Base-by-base conservation (phyloP, 2,329 filamentous ascomycete species). In the Davidsoniella virescens region DNA sequence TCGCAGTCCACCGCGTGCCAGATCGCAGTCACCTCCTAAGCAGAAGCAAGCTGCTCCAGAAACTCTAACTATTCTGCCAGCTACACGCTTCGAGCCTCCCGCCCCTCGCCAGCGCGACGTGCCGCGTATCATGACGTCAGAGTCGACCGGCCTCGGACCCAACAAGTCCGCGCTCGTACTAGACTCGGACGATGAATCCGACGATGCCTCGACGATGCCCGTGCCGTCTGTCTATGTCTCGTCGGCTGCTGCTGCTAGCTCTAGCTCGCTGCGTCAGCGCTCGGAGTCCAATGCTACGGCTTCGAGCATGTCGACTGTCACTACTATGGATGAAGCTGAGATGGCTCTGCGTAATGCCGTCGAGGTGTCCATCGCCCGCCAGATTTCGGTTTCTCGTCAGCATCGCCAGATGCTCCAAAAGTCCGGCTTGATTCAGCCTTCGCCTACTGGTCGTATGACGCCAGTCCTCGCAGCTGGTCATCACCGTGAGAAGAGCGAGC, bases 351-450 rank as follows among this genome's bases (percentile, higher is more conserved):
- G 71, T 55, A 70, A 70, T 41, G 75, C 78, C 1, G 77, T 80
- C 3, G 74, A 82, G 61, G 69, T 80, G 43, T 82, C 78, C 1
- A 82, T 84, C 56, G 79, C 79, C 0, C 69, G 80, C 1, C 78
- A 83, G 60, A 81, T 84, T 56, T 80, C 75, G 55, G 67, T 83
- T 23, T 80, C 77, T 10, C 66, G 72, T 10, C 70, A 78, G 61
- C 80, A 82, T 61, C 68, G 74, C 16, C 70, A 73, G 58, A 64
- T 81, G 54, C 64, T 82, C 1, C 52, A 54, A 40, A 54, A 50
- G 26, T 49, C 48, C 49, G 54, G 29, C 44, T 26, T 54, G 10
- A 51, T 55, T 40, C 42, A 54, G 14, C 52, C 52, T 4, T 51
- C 52, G 2, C 43, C 53, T 2, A 53, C 53, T 7, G 17, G 20